A percentile compares a stretch with the other conserved stretches of the same genome.
These are phyloP conservation scores for Penicillium brevicompactum DNA, from an alignment of 2,329 filamentous ascomycete species.

Conservation along the genomic window DNA sequence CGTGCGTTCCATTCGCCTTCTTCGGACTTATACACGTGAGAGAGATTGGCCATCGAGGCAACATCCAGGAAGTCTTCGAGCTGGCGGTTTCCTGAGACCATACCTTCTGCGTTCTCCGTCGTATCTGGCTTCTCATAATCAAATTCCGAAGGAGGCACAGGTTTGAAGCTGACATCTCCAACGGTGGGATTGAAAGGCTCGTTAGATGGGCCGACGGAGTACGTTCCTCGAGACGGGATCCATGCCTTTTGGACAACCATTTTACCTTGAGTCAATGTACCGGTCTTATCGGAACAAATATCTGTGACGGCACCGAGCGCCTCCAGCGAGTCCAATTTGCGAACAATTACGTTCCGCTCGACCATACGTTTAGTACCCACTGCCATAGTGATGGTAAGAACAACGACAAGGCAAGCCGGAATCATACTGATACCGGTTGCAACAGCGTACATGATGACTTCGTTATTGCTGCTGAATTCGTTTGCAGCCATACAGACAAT, in stretches of 20 bases:
- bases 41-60: conserved; percentile 65
- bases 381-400: conserved; percentile 66
- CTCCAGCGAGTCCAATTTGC: conserved; percentile 57
- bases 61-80: conserved; percentile 60
- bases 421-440: conserved; percentile 60
- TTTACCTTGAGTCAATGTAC: conserved; percentile 62
- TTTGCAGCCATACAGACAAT: conserved; percentile 68
- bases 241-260: conserved; percentile 63
- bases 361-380: conserved; percentile 60
- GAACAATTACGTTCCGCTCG: conserved; percentile 55
- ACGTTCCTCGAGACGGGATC: conserved; percentile 59
- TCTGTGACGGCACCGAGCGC: conserved; percentile 62
- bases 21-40: conserved; percentile 59
- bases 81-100: conserved; percentile 46
- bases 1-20: conserved; percentile 60
- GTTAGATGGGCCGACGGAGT: conserved; percentile 55
- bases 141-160: conserved; percentile 22
- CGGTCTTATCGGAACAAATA: conserved; percentile 58
- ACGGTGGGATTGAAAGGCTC: conserved; percentile 59
- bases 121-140: background rate
- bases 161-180: conserved; percentile 46
- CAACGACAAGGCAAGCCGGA: conserved; percentile 61
- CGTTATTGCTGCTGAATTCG: conserved; percentile 50
- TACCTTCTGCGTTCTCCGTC: conserved; percentile 8
- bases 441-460: conserved; percentile 66